Percentiles rank a stretch among this genome's conserved stretches.
Conservation (phyloP, 108 stramenopile species). For the Discostella pseudostelligera region DNA sequence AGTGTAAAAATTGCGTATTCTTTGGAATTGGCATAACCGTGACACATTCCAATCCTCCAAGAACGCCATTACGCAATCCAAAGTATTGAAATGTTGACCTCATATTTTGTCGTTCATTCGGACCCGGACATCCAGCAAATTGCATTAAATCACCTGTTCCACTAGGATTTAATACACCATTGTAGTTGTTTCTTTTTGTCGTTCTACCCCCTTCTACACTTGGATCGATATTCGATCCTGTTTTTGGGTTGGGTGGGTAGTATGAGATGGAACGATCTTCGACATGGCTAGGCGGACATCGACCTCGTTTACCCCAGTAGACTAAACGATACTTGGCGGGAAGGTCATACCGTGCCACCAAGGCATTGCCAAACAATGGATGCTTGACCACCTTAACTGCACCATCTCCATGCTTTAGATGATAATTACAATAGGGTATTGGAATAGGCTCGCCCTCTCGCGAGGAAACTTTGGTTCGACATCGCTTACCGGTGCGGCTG, state of each 20-base stretch:
- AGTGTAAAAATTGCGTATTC: slow-evolving; percentile 63
- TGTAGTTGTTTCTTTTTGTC: slow-evolving; percentile 56
- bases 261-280: slow-evolving; percentile 66
- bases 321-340: slow-evolving; percentile 58
- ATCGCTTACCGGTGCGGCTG: slow-evolving; percentile 48
- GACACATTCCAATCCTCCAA: slow-evolving; percentile 64
- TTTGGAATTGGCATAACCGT: slow-evolving; percentile 54
- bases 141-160: slow-evolving; percentile 62
- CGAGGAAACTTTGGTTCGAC: slow-evolving; percentile 31
- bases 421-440: slow-evolving; percentile 58
- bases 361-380: slow-evolving; percentile 59
- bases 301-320: slow-evolving; percentile 56
- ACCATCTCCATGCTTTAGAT: slow-evolving; percentile 57
- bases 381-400: slow-evolving; percentile 58
- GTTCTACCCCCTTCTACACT: slow-evolving; percentile 38
- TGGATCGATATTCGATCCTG: slow-evolving; percentile 52
- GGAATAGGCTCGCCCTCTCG: slow-evolving; percentile 70
- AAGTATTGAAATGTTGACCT: slow-evolving; percentile 67
- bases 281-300: slow-evolving; percentile 41
- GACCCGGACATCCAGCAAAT: slow-evolving; percentile 66
- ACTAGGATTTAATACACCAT: slow-evolving; percentile 65
- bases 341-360: slow-evolving; percentile 58
- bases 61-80: slow-evolving; percentile 54
- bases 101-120: slow-evolving; percentile 64
- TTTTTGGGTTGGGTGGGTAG: slow-evolving; percentile 57